Percentiles rank a stretch among this genome's conserved stretches.
phyloP scores from a whole-genome alignment of 73 alveolate species.

The Stentor coeruleus region DNA sequence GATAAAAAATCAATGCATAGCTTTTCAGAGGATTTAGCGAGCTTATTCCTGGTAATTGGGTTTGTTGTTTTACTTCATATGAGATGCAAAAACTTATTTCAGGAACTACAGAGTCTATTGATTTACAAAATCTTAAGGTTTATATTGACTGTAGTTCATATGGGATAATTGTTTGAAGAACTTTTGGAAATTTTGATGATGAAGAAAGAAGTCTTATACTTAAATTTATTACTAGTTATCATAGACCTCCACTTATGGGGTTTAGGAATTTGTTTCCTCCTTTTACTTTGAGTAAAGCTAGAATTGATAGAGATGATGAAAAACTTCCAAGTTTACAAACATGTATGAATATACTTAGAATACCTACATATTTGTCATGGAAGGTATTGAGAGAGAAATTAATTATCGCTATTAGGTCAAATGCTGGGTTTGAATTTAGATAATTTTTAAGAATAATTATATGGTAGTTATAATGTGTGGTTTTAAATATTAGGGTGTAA shows the following conservation, averaged over 20 bases:
- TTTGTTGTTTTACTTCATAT: slow-evolving; percentile 74
- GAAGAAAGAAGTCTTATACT: slow-evolving; percentile 74
- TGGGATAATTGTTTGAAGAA: slow-evolving; percentile 80
- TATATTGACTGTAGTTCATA: slow-evolving; percentile 74
- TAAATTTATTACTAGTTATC: slow-evolving; percentile 85
- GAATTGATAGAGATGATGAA: slow-evolving; percentile 43
- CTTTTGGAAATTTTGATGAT: slow-evolving; percentile 68
- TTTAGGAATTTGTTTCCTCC: slow-evolving; percentile 70
- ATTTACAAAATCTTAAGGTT: slow-evolving; percentile 75
- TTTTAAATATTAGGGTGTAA: too few species aligned
- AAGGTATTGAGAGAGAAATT: slow-evolving; percentile 52
- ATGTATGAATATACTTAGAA: slow-evolving; percentile 56
- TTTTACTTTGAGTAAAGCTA: slow-evolving; percentile 55
- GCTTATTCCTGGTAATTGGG: slow-evolving; percentile 70
- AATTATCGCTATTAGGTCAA: slow-evolving; percentile 47
- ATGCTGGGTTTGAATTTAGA: slow-evolving; percentile 60
- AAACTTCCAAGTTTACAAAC: slow-evolving; percentile 63
- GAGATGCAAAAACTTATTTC: slow-evolving; percentile 87
- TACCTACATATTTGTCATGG: slow-evolving; percentile 44
- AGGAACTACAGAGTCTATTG: slow-evolving; percentile 74
- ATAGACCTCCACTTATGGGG: slow-evolving; percentile 90
- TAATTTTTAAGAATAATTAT: slow-evolving; percentile 27
- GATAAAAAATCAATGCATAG: slow-evolving; percentile 69
- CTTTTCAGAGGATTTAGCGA: slow-evolving; percentile 80
- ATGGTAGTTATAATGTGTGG: too few species aligned